Evolutionary conservation across 768 basidiomycete species (phyloP).

Genomic region (Phylloporus rhodoxanthus): DNA sequence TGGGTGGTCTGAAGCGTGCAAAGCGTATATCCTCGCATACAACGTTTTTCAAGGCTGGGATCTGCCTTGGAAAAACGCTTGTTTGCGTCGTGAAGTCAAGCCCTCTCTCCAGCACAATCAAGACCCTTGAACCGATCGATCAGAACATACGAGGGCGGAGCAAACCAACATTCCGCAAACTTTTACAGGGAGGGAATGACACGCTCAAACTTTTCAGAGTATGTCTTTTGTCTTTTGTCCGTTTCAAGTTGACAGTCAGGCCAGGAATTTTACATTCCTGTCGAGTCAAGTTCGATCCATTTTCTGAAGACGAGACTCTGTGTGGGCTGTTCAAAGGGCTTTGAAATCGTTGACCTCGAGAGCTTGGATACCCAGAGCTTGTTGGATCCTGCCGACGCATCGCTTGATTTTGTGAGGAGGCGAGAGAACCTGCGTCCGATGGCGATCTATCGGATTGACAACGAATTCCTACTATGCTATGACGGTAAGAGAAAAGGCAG

Average conservation of each 20-base stretch:
- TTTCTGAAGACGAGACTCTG: slow-evolving; percentile 97
- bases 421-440: slow-evolving; percentile 85
- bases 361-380: slow-evolving; percentile 95
- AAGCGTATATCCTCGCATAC: slow-evolving; percentile 95
- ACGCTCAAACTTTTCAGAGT: slow-evolving; percentile 90
- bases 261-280: slow-evolving; percentile 98
- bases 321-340: slow-evolving; percentile 94
- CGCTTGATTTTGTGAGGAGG: slow-evolving; percentile 89
- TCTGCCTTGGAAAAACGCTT: slow-evolving; percentile 83
- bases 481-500: slow-evolving; percentile 59
- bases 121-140: slow-evolving; percentile 94
- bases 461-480: slow-evolving; percentile 95
- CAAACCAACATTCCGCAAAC: slow-evolving; percentile 91
- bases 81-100: slow-evolving; percentile 97
- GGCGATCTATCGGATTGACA: slow-evolving; percentile 94
- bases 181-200: slow-evolving; percentile 92
- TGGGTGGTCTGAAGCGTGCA: slow-evolving; percentile 86
- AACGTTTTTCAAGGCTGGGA: slow-evolving; percentile 95
- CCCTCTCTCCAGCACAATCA: slow-evolving; percentile 93
- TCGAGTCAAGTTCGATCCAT: slow-evolving; percentile 93
- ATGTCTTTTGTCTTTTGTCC: slow-evolving; percentile 9
- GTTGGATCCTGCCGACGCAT: slow-evolving; percentile 86
- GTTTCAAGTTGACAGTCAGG: background rate
- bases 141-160: slow-evolving; percentile 70
- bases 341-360: slow-evolving; percentile 97